These are phyloP conservation scores for Diaporthe eres DNA, from an alignment of 2,329 filamentous ascomycete species.

Conservation along the genomic window DNA sequence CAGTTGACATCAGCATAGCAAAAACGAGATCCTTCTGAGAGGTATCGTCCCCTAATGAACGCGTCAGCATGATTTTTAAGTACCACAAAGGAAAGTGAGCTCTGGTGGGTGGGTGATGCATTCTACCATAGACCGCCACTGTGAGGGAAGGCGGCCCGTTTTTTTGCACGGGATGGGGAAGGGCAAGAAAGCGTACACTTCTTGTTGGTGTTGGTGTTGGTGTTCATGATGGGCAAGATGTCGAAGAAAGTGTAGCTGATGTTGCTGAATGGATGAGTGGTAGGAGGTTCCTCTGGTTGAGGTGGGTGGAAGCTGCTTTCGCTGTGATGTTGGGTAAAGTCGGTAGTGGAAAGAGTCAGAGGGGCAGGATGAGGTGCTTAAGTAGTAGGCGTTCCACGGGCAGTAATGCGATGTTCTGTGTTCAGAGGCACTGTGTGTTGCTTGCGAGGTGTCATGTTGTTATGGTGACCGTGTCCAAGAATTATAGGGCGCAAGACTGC, in stretches of 20 bases:
- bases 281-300: not conserved
- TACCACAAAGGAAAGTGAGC: not conserved
- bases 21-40: constrained; percentile 39
- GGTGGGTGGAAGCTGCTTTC: not conserved
- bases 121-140: no score
- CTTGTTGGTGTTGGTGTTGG: not conserved
- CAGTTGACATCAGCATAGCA: constrained; percentile 37
- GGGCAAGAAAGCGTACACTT: constrained; percentile 1
- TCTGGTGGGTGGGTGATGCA: not conserved
- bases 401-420: not conserved
- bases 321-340: not conserved
- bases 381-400: not conserved
- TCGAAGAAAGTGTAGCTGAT: not conserved
- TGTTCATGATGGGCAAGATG: constrained; percentile 7
- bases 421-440: not conserved
- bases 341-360: not conserved
- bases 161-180: not conserved
- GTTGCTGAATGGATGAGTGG: not conserved
- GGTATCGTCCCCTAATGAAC: constrained; percentile 34
- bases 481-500: not conserved
- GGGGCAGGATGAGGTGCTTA: not conserved
- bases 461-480: not conserved
- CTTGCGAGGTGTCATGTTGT: not conserved
- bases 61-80: not conserved
- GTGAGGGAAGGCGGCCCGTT: not conserved